Base-by-base conservation (phyloP, 2,329 filamentous ascomycete species). In the Rosellinia necatrix region DNA sequence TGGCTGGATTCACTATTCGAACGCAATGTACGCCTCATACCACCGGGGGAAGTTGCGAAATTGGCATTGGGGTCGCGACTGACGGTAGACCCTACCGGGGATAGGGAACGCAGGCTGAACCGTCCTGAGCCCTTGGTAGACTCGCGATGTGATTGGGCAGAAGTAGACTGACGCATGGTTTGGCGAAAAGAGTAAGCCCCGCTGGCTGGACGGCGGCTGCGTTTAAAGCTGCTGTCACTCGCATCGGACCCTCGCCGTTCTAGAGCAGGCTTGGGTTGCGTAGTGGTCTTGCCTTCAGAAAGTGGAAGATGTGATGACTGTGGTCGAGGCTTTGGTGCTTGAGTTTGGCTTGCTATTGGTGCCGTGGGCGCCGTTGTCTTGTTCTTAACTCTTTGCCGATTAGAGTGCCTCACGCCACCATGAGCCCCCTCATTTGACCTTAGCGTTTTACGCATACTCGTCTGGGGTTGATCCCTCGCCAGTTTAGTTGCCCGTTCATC, bases 171-270 rank as follows among this genome's bases (percentile, higher is more conserved):
- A 56, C 92, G 82, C 89, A 96, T 90, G 1, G 89, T 91, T 48
- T 79, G 81, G 54, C 87, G 86, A 78, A 96, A 90, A 1, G 77
- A 81, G 49, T 85, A 81, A 0, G 79, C 78, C 38, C 78, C 72
- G 35, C 73, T 73, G 5, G 71, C 69, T 48, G 75, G 69, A 32
- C 80, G 74, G 58, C 82, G 81, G 38, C 77, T 73, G 24, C 90
- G 87, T 67, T 84, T 88, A 76, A 96, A 96, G 70, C 91, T 96
- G 73, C 90, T 96, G 40, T 90, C 87, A 66, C 88, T 91, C 24
- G 82, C 86, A 62, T 86, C 84, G 0, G 87, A 89, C 15, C 75
- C 78, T 8, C 76, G 81, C 2, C 86, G 81, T 54, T 76, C 74
- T 7, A 84, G 71, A 4, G 66, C 64, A 10, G 77, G 66, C 38